These are phyloP conservation scores for Suillus occidentalis DNA, from an alignment of 768 basidiomycete genomes.

Conservation along the genomic window DNA sequence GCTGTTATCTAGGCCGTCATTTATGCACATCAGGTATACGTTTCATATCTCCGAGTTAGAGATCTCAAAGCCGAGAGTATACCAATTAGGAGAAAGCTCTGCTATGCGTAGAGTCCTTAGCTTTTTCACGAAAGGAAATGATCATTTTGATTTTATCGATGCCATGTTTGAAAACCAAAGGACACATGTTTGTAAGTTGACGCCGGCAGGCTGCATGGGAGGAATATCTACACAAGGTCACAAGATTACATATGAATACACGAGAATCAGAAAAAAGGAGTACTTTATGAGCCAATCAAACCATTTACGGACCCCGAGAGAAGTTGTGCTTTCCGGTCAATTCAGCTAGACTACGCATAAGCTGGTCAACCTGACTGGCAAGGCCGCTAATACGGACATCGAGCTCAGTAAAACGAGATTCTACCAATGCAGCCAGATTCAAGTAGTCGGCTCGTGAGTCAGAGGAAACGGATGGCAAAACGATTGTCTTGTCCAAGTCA, in stretches of 20 bases:
- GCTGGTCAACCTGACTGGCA: not conserved
- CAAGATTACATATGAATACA: no score
- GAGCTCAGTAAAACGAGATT: not conserved
- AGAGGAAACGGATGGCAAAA: not conserved
- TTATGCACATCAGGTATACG: not conserved
- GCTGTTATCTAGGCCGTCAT: not conserved
- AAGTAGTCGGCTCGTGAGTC: not conserved
- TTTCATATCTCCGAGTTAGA: not conserved
- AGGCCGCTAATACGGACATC: not conserved
- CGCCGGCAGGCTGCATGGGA: no score
- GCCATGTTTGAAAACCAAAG: no score
- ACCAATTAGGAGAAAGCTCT: no score
- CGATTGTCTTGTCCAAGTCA: not conserved
- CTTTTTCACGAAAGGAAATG: no score
- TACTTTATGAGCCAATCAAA: not conserved
- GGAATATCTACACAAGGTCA: no score
- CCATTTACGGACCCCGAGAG: not conserved
- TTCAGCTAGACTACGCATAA: not conserved
- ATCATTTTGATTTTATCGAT: no score
- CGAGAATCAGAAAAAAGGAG: no score
- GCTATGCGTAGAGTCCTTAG: no score
- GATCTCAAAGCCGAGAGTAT: no score
- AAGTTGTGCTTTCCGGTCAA: not conserved
- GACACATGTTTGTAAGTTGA: no score
- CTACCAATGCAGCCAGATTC: not conserved